Evolutionary conservation across 371 early-diverging fungal species (phyloP), one percentile per base, ranked within the genome.

Genomic region (Entomophthora muscae): DNA sequence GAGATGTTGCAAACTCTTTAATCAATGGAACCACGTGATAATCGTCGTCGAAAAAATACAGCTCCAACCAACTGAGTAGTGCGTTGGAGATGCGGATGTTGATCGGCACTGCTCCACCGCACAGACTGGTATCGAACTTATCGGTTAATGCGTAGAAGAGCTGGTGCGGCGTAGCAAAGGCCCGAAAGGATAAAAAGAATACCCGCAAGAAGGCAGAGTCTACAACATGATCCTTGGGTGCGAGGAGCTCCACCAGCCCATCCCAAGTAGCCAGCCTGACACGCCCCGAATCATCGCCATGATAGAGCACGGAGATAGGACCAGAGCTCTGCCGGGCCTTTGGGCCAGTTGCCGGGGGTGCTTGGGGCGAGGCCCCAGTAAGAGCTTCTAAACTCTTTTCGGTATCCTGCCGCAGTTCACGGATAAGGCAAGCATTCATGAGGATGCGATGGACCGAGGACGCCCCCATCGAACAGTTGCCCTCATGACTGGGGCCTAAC

Each of bases 111-210:
- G 58, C 22, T 3, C 13, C 21, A 12, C 24, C 28, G 26, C 28
- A n/a, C 21, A 10, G 24, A 3, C 7, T 55, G 24, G 22, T 27
- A 7, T 57, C 58, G n/a, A 28, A 57, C 32, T 57, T 13, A 3
- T 57, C 58, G 2, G 12, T 30, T 3, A 57, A n/a, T 3, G 58
- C 58, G 30, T 57, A 57, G 26, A 57, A 57, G 2, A 57, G 29
- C 58, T 57, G 26, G 3, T 28, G 26, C 30, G 58, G 58, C 3
- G 58, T 57, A 3, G 58, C 58, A 31, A 57, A 57, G 32, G 17
- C 17, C n/a, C 58, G 23, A 31, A 57, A 57, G 30, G 28, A 28
- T 26, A 57, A 28, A 57, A 57, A 57, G 58, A 57, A 57, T 5
- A 57, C 30, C 17, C 58, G 17, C 28, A 57, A 17, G 30, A 57